These are phyloP conservation scores for Cupressus sempervirens DNA, from an alignment of 75 land plant species.

Conservation along the genomic window DNA sequence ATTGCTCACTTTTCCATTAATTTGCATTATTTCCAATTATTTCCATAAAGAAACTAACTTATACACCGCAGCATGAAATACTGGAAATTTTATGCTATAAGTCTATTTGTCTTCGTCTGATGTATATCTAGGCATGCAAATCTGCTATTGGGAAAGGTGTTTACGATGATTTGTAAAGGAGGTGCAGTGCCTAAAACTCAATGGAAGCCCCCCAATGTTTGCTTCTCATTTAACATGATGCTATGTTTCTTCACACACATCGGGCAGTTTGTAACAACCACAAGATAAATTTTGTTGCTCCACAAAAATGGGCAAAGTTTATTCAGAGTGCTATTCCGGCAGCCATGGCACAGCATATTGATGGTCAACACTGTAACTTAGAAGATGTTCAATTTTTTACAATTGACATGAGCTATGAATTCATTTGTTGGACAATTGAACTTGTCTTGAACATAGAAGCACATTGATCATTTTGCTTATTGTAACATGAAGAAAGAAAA, in stretches of 20 bases:
- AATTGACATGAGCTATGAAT: background rate
- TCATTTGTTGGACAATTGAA: constrained; percentile 3
- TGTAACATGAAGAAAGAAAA: background rate
- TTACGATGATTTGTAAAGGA: background rate
- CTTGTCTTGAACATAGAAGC: background rate
- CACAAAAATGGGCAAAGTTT: background rate
- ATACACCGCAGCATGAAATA: background rate
- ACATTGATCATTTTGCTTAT: background rate
- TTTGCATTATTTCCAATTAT: background rate
- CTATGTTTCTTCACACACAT: background rate
- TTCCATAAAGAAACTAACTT: background rate
- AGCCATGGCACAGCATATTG: background rate
- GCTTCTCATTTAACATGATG: background rate
- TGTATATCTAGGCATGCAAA: background rate
- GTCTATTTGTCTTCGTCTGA: background rate
- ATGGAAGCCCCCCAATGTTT: background rate
- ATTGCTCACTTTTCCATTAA: background rate
- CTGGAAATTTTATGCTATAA: background rate
- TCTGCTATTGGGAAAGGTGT: background rate
- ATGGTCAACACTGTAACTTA: background rate
- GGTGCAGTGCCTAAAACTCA: background rate
- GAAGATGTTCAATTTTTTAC: background rate
- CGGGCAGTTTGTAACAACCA: constrained; percentile 1
- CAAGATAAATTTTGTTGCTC: background rate
- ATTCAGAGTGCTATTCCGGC: background rate